Base-by-base conservation (phyloP, 2,329 filamentous ascomycete genomes). In the Stagonosporopsis tanaceti region DNA sequence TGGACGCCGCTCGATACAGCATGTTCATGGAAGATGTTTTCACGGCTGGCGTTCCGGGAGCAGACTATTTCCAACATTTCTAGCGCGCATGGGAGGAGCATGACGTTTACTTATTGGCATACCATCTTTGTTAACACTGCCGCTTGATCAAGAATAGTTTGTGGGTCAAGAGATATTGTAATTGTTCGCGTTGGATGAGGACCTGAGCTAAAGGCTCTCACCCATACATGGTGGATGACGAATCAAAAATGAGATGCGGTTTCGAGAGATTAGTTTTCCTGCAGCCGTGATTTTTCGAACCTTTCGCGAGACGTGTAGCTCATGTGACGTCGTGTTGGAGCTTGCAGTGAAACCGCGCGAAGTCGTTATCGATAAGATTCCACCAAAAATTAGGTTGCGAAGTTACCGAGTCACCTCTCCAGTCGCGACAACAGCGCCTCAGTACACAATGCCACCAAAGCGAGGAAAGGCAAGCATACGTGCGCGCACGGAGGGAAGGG, bases 71-170 rank as follows among this genome's bases (percentile, higher is more conserved):
- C 56, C 65, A 58, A 65, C 59, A 76, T 74, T 73, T 71, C 69
- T 74, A 76, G 72, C 73, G 73, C 75, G 74, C 74, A 76, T 76
- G 66, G 71, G 68, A 62, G 71, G 72, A 73, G 72, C 71, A 65
- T 64, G 71, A 54, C 57, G 70, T 70, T 66, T 62, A 65, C 57
- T 64, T 65, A 66, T 67, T 61, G 64, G 68, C 71, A 73, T 73
- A 69, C 65, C 71, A 73, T 61, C 59, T 66, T 66, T 63, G 62
- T 64, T 63, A 56, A 50, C 61, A 62, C 54, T 27, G 48, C 54
- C 53, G 40, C 54, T 48, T 48, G 48, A 35, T 39, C 44, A 50
- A 48, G 48, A 53, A 48, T 45, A 44, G 54, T 38, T 53, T 48
- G 54, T 57, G 48, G 48, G 42, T 58, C 44, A 52, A 57, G 53